These are phyloP conservation scores for Diddensiella caesifluorescens DNA, from an alignment of 805 yeast genomes.

Conservation along the genomic window DNA sequence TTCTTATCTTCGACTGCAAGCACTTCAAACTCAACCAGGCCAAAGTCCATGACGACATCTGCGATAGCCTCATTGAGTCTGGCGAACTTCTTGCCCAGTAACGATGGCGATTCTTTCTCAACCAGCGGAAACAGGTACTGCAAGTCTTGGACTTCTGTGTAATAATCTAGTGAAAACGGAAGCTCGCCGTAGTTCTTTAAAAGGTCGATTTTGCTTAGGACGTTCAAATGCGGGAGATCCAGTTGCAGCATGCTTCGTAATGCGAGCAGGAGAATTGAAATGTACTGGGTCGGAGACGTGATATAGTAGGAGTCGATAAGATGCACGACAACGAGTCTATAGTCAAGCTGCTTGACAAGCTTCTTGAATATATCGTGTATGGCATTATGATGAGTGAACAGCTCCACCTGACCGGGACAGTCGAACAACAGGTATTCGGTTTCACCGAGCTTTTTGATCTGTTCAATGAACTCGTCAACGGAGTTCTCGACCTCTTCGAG, in stretches of 20 bases:
- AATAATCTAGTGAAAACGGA: slow-evolving; percentile 74
- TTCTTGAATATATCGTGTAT: slow-evolving; percentile 60
- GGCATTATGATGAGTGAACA: slow-evolving; percentile 84
- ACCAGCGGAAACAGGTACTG: slow-evolving; percentile 60
- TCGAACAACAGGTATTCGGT: slow-evolving; percentile 72
- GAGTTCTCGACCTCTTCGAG: slow-evolving; percentile 55
- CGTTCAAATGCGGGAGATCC: slow-evolving; percentile 90
- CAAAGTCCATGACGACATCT: slow-evolving; percentile 81
- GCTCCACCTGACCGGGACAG: slow-evolving; percentile 95
- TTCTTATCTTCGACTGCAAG: slow-evolving; percentile 85
- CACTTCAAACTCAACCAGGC: slow-evolving; percentile 83
- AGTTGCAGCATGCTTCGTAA: slow-evolving; percentile 88
- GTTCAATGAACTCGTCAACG: slow-evolving; percentile 52
- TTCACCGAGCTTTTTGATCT: slow-evolving; percentile 50
- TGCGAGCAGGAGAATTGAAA: slow-evolving; percentile 73
- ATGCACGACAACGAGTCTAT: slow-evolving; percentile 69
- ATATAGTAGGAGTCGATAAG: slow-evolving; percentile 77
- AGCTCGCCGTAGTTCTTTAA: slow-evolving; percentile 70
- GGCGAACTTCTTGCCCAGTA: slow-evolving; percentile 55
- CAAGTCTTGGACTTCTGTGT: slow-evolving; percentile 89
- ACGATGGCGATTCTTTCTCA: slow-evolving; percentile 65
- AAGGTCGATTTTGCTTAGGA: slow-evolving; percentile 84
- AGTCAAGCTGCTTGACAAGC: slow-evolving; percentile 57
- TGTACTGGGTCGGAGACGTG: slow-evolving; percentile 82
- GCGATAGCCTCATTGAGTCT: slow-evolving; percentile 70